These are phyloP conservation scores for Termitomyces sp. DNA, from an alignment of 768 basidiomycete genomes.

Conservation along the genomic window DNA sequence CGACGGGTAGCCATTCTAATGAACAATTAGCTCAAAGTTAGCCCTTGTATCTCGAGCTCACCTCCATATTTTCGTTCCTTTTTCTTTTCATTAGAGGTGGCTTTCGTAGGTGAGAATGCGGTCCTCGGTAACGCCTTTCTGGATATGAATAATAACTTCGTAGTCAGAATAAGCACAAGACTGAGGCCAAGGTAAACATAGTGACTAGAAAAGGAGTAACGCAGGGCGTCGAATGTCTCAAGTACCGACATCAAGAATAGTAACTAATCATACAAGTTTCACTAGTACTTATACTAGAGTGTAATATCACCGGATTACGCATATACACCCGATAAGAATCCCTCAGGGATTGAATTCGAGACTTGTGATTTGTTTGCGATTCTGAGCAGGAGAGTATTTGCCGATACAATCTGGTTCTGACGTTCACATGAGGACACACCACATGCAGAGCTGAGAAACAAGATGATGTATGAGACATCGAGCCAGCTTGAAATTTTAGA, in stretches of 20 bases:
- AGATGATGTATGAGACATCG: too few relatives aligned
- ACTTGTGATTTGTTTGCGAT: too few relatives aligned
- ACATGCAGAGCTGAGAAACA: too few relatives aligned
- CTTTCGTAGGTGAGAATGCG: not conserved
- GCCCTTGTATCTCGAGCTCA: not conserved
- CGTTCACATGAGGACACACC: too few relatives aligned
- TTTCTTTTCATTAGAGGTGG: not conserved
- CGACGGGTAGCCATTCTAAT: constrained; percentile 48
- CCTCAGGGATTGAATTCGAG: not conserved
- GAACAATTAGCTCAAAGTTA: not conserved
- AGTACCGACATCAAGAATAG: not conserved
- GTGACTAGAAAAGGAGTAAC: not conserved
- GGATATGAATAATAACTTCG: not conserved
- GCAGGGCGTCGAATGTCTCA: not conserved
- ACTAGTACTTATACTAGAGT: not conserved
- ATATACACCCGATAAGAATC: not conserved
- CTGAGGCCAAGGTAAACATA: not conserved
- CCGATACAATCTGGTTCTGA: too few relatives aligned
- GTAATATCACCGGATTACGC: not conserved
- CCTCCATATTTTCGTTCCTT: constrained; percentile 9
- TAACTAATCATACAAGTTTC: not conserved
- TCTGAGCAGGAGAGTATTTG: too few relatives aligned
- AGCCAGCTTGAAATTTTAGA: too few relatives aligned
- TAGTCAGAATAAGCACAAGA: not conserved
- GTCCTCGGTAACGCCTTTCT: not conserved